Evolutionary conservation across 2,329 filamentous ascomycete genomes (phyloP).

Genomic region (Tolypocladium ovalisporum): DNA sequence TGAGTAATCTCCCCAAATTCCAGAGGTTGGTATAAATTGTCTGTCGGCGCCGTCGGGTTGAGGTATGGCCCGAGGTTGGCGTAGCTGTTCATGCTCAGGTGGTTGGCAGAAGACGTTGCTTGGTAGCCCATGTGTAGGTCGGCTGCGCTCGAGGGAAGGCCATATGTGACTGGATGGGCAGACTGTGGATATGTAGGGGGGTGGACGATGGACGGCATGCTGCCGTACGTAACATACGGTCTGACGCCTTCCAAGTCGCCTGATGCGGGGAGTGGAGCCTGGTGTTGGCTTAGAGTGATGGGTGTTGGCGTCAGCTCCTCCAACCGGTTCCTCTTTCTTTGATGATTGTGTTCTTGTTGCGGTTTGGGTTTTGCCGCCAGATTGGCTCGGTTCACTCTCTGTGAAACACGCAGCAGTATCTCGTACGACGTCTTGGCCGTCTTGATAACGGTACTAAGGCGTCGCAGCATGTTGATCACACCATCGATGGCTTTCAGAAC

Average conservation of each 20-base stretch:
- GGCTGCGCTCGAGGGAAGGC: not conserved
- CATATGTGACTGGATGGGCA: not conserved
- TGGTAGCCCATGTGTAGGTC: not conserved
- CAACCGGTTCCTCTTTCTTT: constrained; percentile 3
- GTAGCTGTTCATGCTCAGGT: not conserved
- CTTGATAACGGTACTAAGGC: constrained; percentile 16
- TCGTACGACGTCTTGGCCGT: constrained; percentile 20
- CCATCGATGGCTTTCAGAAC: constrained; percentile 26
- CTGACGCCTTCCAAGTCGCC: constrained; percentile 1
- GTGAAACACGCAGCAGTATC: constrained; percentile 18
- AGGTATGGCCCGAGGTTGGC: constrained; percentile 1
- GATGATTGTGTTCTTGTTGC: constrained; percentile 1
- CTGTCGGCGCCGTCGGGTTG: constrained; percentile 6
- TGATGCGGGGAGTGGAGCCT: not conserved
- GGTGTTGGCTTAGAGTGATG: not conserved
- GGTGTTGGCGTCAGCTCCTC: constrained; percentile 5
- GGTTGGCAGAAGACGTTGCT: not conserved
- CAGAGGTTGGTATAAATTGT: constrained; percentile 5
- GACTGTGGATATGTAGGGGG: not conserved
- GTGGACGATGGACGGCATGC: not conserved
- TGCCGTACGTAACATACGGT: constrained; percentile 1
- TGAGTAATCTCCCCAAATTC: constrained; percentile 18
- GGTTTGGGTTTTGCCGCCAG: not conserved
- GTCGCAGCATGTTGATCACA: constrained; percentile 22
- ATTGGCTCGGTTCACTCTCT: constrained; percentile 5